Evolutionary conservation across 805 yeast genomes (phyloP).

Genomic region (Wickerhamiella azymoides): DNA sequence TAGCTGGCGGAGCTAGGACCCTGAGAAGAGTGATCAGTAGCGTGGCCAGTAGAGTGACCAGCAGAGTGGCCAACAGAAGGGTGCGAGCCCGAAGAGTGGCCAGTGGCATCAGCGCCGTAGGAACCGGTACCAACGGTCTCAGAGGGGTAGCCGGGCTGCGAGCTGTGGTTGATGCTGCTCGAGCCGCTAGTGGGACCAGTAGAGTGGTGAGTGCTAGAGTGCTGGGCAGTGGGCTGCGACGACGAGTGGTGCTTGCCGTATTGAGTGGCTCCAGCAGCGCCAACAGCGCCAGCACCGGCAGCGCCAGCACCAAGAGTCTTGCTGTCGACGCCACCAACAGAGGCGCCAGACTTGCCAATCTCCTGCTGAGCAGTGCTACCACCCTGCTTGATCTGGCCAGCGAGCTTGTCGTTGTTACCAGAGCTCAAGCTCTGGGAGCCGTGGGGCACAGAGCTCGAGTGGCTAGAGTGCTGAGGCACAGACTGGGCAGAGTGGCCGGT

Average conservation of each 20-base stretch:
- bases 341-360: constrained; percentile 1
- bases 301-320: not conserved
- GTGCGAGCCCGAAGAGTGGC: not conserved
- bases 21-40: not conserved
- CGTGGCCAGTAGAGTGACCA: not conserved
- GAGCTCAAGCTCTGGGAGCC: not conserved
- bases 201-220: not conserved
- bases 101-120: not conserved
- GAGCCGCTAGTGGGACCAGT: not conserved
- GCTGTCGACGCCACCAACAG: not conserved
- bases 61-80: too few species aligned
- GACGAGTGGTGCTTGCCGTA: not conserved
- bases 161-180: not conserved
- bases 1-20: constrained; percentile 2
- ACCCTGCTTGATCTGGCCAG: constrained; percentile 2
- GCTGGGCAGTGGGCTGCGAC: not conserved
- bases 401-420: not conserved
- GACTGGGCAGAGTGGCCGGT: too few species aligned
- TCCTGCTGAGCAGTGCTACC: constrained; percentile 1
- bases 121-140: not conserved
- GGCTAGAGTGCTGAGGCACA: too few species aligned
- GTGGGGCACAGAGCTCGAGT: too few species aligned
- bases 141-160: not conserved
- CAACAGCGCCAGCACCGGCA: not conserved
- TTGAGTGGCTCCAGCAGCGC: not conserved